phyloP scores from a whole-genome alignment of 2,329 filamentous ascomycete genomes.

The Aureobasidium musti region DNA sequence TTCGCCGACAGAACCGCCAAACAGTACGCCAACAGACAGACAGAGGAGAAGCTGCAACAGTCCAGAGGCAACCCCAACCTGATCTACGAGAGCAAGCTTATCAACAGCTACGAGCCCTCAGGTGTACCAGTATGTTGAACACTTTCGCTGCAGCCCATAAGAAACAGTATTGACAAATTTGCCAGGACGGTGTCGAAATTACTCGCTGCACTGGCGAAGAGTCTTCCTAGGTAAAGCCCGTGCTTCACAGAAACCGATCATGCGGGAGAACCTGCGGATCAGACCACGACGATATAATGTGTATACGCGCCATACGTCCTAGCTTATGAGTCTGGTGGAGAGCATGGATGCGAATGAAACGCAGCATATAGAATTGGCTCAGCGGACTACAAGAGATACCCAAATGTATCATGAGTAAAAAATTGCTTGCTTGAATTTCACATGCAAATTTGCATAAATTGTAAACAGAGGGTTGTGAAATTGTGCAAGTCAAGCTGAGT shows the following conservation, averaged over 20 bases:
- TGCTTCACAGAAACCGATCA: conserved; percentile 14
- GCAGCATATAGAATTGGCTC: conserved; percentile 4
- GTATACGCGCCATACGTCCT: conserved; percentile 20
- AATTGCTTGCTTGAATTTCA: conserved; percentile 16
- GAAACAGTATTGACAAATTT: conserved; percentile 6
- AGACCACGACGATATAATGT: conserved; percentile 20
- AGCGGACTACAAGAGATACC: conserved; percentile 21
- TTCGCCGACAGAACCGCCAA: conserved; percentile 52
- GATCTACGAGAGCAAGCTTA: conserved; percentile 64
- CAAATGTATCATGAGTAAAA: conserved; percentile 15
- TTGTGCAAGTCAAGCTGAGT: not conserved
- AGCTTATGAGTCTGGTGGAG: conserved; percentile 5
- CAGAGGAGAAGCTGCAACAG: conserved; percentile 48
- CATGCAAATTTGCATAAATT: not conserved
- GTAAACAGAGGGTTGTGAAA: conserved; percentile 8
- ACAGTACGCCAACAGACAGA: conserved; percentile 52
- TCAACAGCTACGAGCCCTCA: conserved; percentile 68
- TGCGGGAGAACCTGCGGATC: conserved; percentile 18
- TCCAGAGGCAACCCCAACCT: conserved; percentile 63
- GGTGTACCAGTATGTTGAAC: conserved; percentile 61
- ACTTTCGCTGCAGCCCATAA: not conserved
- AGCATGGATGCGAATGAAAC: not conserved
- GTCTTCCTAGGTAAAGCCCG: conserved; percentile 26
- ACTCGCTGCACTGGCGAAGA: conserved; percentile 57
- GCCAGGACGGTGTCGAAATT: conserved; percentile 67